Percentiles rank a stretch among this genome's conserved stretches.
Conservation (phyloP, 1,139 yeast species). For the Nematodospora anomalae region DNA sequence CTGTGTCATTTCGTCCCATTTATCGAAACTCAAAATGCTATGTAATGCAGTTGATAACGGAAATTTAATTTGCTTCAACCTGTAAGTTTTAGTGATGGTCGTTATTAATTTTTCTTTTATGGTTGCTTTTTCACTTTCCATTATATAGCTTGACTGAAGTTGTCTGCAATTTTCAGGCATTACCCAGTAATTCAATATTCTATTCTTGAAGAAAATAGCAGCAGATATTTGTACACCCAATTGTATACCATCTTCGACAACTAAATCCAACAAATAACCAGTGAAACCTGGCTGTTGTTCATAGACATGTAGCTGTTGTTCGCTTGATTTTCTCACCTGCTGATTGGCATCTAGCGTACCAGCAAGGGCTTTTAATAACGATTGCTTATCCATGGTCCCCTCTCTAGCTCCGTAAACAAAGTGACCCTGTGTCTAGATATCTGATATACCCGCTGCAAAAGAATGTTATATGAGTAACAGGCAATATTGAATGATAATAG, state of each 20-base stretch:
- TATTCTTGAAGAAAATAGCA: slow-evolving; percentile 67
- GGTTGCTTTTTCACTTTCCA: slow-evolving; percentile 48
- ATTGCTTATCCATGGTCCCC: slow-evolving; percentile 40
- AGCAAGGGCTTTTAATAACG: slow-evolving; percentile 40
- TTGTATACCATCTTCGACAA: slow-evolving; percentile 47
- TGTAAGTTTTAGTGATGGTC: slow-evolving; percentile 38
- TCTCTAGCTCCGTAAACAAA: too few species aligned
- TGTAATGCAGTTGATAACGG: slow-evolving; percentile 48
- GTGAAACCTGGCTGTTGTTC: slow-evolving; percentile 59
- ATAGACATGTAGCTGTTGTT: slow-evolving; percentile 38
- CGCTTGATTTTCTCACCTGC: slow-evolving; percentile 43
- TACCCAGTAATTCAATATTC: slow-evolving; percentile 59
- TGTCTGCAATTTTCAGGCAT: slow-evolving; percentile 41
- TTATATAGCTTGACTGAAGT: slow-evolving; percentile 31
- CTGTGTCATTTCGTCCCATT: slow-evolving; percentile 46
- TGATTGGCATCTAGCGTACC: slow-evolving; percentile 46
- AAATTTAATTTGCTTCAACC: slow-evolving; percentile 33
- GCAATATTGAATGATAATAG: too few species aligned
- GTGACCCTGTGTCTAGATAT: too few species aligned
- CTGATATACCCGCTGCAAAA: too few species aligned
- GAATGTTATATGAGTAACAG: too few species aligned
- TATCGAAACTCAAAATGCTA: slow-evolving; percentile 41
- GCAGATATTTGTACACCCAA: slow-evolving; percentile 58
- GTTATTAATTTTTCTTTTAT: slow-evolving; percentile 56
- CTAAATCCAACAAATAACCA: slow-evolving; percentile 53